Base-by-base conservation (phyloP, 495 filamentous ascomycete genomes). In the Trichoderma reesei region DNA sequence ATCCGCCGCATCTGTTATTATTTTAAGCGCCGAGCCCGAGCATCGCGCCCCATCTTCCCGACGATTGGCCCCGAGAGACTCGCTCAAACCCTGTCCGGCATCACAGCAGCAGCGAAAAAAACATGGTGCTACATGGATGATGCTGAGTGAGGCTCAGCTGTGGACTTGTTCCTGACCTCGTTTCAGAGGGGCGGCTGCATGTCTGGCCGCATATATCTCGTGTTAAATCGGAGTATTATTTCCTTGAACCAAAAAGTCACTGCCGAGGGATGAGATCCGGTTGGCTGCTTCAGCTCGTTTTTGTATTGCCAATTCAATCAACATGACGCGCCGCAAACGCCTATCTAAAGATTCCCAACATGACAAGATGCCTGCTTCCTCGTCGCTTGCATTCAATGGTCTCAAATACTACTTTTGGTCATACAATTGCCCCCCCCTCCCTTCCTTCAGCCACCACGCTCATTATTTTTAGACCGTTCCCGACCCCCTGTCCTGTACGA, bases 401-500 rank as follows among this genome's bases (percentile, higher is more conserved):
- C 56, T 60, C 26, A 16, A 61, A 18, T 36, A 13, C 59, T 46
- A 18, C 44, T 48, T 42, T 61, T 61, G n/a, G n/a, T 61, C 9
- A 61, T 59, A 46, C 63, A 51, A 6, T 37, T 36, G 54, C 16
- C n/a, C n/a, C n/a, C n/a, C n/a, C n/a, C n/a, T n/a, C n/a, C n/a
- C n/a, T n/a, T n/a, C n/a, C n/a, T 41, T 33, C 64, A 46, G 65
- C 61, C 51, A 46, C 51, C 39, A 41, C n/a, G 36, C 42, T 48
- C 48, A 51, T 63, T 63, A 48, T 63, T 60, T 60, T 9, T n/a
- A 61, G 54, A 26, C 61, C 41, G 44, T 63, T 44, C 44, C 14
- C 20, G 16, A 20, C 8, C 44, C 11, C 36, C 38, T 7, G 51
- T 20, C 48, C 48, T 5, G 13, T 6, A 54, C 13, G 48, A 54